Percentiles rank a stretch among this genome's conserved stretches.
phyloP scores from a whole-genome alignment of 148 eudicot species.

The Cornus controversa region DNA sequence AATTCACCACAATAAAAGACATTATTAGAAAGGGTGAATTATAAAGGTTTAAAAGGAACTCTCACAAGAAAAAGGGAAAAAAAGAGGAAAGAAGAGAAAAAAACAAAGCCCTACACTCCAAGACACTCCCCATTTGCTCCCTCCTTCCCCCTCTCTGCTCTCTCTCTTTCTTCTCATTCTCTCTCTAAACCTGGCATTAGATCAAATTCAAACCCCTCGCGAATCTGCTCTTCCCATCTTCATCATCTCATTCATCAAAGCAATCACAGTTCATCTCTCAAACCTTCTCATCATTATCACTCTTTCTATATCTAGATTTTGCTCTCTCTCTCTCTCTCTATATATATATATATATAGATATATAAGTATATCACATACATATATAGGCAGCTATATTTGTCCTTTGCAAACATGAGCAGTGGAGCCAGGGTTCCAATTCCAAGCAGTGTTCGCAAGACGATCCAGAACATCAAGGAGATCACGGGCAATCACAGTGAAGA shows the following conservation, averaged over 20 bases:
- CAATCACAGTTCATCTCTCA: background rate
- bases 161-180: background rate
- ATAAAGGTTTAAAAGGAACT: too few species aligned
- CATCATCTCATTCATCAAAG: background rate
- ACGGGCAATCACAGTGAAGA: conserved; percentile 47
- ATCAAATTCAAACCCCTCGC: background rate
- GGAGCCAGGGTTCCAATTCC: conserved; percentile 43
- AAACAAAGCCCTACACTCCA: background rate
- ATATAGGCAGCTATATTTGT: background rate
- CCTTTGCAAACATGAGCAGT: conserved; percentile 23
- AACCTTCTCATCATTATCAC: background rate
- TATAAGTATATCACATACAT: background rate
- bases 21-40: too few species aligned
- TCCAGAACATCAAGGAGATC: conserved; percentile 48
- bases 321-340: background rate
- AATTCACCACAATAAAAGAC: too few species aligned
- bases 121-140: background rate
- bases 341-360: background rate
- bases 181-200: background rate
- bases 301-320: background rate
- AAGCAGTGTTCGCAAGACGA: conserved; percentile 23
- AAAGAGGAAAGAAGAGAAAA: background rate
- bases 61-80: background rate
- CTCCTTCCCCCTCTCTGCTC: background rate
- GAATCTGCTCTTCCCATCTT: background rate